These are phyloP conservation scores for Syzygium grande DNA, from an alignment of 345 rosid species.

Conservation along the genomic window DNA sequence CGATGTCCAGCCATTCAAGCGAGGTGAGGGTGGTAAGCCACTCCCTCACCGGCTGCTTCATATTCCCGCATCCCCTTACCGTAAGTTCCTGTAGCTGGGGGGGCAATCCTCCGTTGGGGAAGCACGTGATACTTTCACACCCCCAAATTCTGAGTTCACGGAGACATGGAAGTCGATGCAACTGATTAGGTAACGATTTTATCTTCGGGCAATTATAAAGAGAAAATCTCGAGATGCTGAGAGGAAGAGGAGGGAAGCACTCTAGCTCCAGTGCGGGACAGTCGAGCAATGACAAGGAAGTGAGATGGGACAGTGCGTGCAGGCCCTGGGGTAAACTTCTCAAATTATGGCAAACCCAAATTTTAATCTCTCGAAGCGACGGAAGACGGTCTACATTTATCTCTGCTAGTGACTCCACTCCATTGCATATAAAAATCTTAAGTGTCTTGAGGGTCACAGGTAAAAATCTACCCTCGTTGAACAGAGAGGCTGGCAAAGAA, in stretches of 20 bases:
- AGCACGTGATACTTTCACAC: neutral
- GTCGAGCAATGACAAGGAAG: fast-evolving
- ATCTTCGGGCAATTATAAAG: fast-evolving
- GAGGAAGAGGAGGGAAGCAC: neutral
- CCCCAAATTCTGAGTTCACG: fast-evolving
- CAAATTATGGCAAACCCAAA: fast-evolving
- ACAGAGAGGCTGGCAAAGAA: neutral
- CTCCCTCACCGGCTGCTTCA: neutral
- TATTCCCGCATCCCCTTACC: fast-evolving
- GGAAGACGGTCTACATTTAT: too few species aligned
- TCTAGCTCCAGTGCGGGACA: neutral
- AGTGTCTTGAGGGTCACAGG: too few species aligned
- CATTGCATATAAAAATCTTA: too few species aligned
- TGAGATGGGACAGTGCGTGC: neutral
- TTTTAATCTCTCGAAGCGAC: too few species aligned
- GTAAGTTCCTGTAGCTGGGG: fast-evolving
- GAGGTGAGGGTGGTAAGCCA: neutral
- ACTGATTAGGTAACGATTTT: neutral
- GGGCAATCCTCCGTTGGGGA: neutral
- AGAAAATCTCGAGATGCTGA: fast-evolving
- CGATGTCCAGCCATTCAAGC: neutral
- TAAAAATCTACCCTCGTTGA: neutral
- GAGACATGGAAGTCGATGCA: neutral
- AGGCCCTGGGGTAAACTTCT: neutral
- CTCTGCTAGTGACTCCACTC: too few species aligned